Evolutionary conservation across 495 filamentous ascomycete genomes (phyloP), one percentile per base, ranked within the genome.

Genomic region (Endocarpon pusillum): DNA sequence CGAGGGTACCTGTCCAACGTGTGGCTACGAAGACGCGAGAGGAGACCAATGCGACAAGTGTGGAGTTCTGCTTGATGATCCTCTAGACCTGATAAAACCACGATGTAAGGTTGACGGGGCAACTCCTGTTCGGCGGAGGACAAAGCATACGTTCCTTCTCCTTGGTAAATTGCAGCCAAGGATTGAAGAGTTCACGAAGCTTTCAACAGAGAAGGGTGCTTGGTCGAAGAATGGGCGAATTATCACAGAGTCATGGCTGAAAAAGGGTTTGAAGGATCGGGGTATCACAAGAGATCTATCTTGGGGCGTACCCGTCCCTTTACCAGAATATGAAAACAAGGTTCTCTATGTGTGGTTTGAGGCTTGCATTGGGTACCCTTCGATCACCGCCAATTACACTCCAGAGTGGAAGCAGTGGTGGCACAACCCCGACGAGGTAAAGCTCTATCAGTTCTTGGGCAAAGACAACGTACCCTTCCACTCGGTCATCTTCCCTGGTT

Each of bases 281-380:
- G 80, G 78, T 39, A 94, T 96, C 47, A 94, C 85, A n/a, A 58
- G 87, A 43, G 84, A 93, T 56, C 62, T 96, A 32, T 82, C 75
- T 53, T 94, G 85, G 85, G 85, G 85, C 45, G 79, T 77, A 10
- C 66, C 73, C 6, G 67, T 83, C 10, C 76, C 81, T 16, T 47
- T 55, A 16, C 53, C 61, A 11, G 71, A 64, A 7, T 87, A 75
- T 31, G 75, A 76, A 37, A 64, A 78, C 37, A 91, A 91, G 63
- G 85, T 92, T 38, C 66, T 96, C 40, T 97, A 97, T 44, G 84
- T 93, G 24, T 97, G 89, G 89, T 97, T 97, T 45, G 89, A 97
- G 54, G 89, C 89, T 23, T 93, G 84, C 54, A 92, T 94, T 40
- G 89, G 89, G 7, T 97, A 97, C 49, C 73, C 81, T 3, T 93